Conservation (phyloP, 2,329 filamentous ascomycete genomes). For the Trichothecium sympodiale region DNA sequence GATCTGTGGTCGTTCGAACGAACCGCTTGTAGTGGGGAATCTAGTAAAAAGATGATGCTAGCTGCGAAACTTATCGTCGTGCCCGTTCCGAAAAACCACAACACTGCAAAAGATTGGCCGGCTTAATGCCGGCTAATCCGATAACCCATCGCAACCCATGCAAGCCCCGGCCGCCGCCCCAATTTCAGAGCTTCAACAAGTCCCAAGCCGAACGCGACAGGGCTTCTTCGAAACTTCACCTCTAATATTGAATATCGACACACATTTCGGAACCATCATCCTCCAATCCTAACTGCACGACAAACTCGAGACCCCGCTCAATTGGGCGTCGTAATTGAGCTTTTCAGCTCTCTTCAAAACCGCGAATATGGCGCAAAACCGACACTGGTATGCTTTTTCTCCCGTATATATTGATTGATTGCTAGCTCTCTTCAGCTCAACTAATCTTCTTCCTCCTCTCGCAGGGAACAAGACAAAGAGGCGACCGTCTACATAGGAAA, state of each 20-base stretch:
- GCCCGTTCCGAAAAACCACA: slow-evolving; percentile 1
- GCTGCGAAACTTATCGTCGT: background rate
- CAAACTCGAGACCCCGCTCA: background rate
- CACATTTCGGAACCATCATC: too few relatives aligned
- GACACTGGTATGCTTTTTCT: slow-evolving; percentile 55
- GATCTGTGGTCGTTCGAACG: slow-evolving; percentile 5
- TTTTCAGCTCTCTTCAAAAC: slow-evolving; percentile 3
- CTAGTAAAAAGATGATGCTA: too few relatives aligned
- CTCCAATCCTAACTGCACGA: too few relatives aligned
- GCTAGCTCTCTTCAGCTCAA: too few relatives aligned
- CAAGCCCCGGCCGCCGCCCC: background rate
- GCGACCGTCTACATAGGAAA: slow-evolving; percentile 97
- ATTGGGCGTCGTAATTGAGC: background rate
- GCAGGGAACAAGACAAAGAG: slow-evolving; percentile 93
- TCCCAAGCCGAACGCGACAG: slow-evolving; percentile 2
- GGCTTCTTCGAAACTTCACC: too few relatives aligned
- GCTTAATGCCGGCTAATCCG: slow-evolving; percentile 18
- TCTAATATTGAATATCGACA: too few relatives aligned
- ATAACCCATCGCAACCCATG: background rate
- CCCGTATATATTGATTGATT: too few relatives aligned
- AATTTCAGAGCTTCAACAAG: slow-evolving; percentile 4
- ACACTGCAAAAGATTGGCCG: slow-evolving; percentile 17
- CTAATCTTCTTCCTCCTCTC: background rate
- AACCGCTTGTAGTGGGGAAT: too few relatives aligned
- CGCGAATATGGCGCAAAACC: slow-evolving; percentile 51